Conservation (phyloP, 208 protist species). For the Leishmania major region DNA sequence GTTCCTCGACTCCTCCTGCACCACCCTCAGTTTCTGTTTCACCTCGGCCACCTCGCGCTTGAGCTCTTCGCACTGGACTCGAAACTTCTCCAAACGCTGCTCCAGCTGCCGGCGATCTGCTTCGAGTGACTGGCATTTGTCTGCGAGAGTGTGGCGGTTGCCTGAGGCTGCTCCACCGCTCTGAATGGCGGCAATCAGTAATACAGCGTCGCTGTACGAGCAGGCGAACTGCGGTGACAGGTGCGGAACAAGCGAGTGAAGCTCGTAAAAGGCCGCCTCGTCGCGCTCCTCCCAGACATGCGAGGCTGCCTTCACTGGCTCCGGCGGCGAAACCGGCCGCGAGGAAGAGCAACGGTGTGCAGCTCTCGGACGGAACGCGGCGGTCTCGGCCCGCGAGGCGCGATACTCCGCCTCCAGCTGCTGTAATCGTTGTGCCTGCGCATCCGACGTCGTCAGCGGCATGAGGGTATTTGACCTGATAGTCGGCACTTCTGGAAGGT, state of each 20-base stretch:
- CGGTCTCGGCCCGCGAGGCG: not conserved
- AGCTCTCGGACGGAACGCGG: not conserved
- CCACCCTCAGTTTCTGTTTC: constrained; percentile 46
- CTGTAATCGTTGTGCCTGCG: constrained; percentile 44
- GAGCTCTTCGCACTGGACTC: constrained; percentile 51
- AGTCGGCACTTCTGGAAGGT: constrained; percentile 50
- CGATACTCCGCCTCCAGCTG: constrained; percentile 50
- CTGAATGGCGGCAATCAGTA: constrained; percentile 70
- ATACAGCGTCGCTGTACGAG: constrained; percentile 53
- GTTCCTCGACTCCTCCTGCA: constrained; percentile 48
- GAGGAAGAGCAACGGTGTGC: not conserved
- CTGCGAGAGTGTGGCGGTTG: constrained; percentile 41
- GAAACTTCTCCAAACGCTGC: constrained; percentile 38
- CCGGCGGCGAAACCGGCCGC: not conserved
- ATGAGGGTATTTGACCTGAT: not conserved
- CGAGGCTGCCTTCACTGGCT: not conserved
- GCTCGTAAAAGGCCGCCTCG: constrained; percentile 42
- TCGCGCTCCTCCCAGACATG: constrained; percentile 26
- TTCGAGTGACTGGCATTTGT: constrained; percentile 50
- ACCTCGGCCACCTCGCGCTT: constrained; percentile 52
- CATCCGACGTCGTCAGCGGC: constrained; percentile 3
- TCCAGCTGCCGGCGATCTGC: constrained; percentile 57
- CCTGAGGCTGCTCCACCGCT: constrained; percentile 29
- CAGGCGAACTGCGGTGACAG: constrained; percentile 75
- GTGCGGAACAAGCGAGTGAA: constrained; percentile 69